Base-by-base conservation (phyloP, 1,284 basidiomycete species). In the Hemileia vastatrix region DNA sequence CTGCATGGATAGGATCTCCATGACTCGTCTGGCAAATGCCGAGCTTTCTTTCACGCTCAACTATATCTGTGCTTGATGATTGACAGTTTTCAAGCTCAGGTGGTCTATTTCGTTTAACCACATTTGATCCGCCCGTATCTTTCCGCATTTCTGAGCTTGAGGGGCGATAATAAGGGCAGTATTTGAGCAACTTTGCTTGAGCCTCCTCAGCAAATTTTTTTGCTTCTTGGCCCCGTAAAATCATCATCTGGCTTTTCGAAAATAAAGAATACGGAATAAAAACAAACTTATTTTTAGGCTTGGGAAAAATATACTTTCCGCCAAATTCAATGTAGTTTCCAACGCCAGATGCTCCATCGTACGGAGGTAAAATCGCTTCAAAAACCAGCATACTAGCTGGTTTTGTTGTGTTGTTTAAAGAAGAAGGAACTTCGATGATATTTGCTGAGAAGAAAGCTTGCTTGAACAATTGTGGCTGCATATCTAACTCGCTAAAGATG, bases 241-340 rank as follows among this genome's bases (percentile, higher is more conserved):
- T 71, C 77, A 79, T 79, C 67, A 73, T 75, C 69, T 81, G 80
- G 21, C 77, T 75, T 65, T 78, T 79, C 67, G 76, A 72, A 68
- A 80, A 81, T 5, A 81, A 73, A 49, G 75, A 76, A 75, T 77
- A 80, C 0, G 80, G 80, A 2, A 78, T 78, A 71, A 79, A 80
- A 55, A 80, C 78, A 68, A 80, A 81, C 0, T 79, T 79, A 2
- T 77, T 73, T 9, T 76, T 77, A 2, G 77, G 72, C 66, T 76
- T 77, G 64, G 78, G 76, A 36, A 68, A 73, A 61, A 77, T 76
- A 53, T 71, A 19, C 66, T 71, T 49, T 69, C 70, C 45, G 54
- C 40, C 56, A 63, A 64, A 15, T 68, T 55, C 40, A 65, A 67
- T 18, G 66, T n/a, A 69, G 49, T 66, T 75, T 55, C 64, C 69